Conservation (phyloP, 2,329 filamentous ascomycete genomes). For the Colletotrichum lupini region DNA sequence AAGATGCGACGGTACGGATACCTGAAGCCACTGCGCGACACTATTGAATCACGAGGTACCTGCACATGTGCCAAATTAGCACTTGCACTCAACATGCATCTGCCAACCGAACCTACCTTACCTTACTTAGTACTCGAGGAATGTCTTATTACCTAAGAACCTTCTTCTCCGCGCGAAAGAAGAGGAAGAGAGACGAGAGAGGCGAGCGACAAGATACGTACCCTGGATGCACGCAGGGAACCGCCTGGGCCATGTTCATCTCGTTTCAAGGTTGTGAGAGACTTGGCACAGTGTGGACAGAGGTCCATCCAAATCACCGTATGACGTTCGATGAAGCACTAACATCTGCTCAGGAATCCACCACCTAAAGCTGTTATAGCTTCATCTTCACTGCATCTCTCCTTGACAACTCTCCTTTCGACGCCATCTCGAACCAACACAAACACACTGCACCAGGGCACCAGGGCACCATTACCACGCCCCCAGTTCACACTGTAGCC, state of each 20-base stretch:
- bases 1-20: background rate
- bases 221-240: background rate
- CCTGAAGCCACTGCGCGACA: conserved; percentile 15
- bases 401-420: background rate
- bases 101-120: background rate
- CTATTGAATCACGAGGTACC: background rate
- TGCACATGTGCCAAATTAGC: background rate
- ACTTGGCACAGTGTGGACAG: background rate
- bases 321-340: background rate
- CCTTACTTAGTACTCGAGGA: no score
- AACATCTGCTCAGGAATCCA: background rate
- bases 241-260: conserved; percentile 24
- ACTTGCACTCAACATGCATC: background rate
- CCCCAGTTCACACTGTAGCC: conserved; percentile 2
- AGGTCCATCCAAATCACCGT: background rate
- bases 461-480: no score
- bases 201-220: background rate
- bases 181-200: background rate
- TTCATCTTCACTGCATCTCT: background rate
- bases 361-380: background rate
- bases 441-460: no score
- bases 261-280: conserved; percentile 32
- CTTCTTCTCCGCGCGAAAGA: background rate
- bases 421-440: background rate
- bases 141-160: background rate